These are phyloP conservation scores for Gossypium mustelinum DNA, from an alignment of 345 rosid genomes.

Conservation along the genomic window DNA sequence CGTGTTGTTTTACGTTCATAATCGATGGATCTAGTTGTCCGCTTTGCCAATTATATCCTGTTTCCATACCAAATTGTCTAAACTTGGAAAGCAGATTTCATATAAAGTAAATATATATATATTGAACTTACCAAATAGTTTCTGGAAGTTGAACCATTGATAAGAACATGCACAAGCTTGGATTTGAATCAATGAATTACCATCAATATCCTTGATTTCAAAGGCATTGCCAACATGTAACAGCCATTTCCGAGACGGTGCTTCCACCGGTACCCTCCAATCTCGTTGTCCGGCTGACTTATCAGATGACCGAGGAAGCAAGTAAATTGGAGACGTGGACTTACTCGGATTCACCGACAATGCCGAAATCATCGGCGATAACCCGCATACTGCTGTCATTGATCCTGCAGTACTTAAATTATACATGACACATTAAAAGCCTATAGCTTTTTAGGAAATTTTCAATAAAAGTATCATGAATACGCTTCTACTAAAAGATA, in stretches of 20 bases:
- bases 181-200: slow-evolving; percentile 48
- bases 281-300: slow-evolving; percentile 37
- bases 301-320: slow-evolving; percentile 57
- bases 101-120: too few species aligned
- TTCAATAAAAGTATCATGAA: too few species aligned
- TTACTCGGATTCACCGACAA: slow-evolving; percentile 73
- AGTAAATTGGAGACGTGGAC: slow-evolving; percentile 64
- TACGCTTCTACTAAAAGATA: too few species aligned
- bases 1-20: slow-evolving; percentile 49
- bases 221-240: slow-evolving; percentile 76
- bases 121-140: slow-evolving; percentile 53
- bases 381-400: slow-evolving; percentile 62
- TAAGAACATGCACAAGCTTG: slow-evolving; percentile 73
- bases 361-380: slow-evolving; percentile 89
- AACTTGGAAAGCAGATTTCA: too few species aligned
- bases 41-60: slow-evolving; percentile 83
- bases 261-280: slow-evolving; percentile 72
- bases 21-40: slow-evolving; percentile 67
- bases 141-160: slow-evolving; percentile 83
- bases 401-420: slow-evolving; percentile 63
- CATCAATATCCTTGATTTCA: slow-evolving; percentile 36
- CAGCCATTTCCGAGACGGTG: slow-evolving; percentile 72
- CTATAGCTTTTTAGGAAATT: background rate
- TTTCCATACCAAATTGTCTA: background rate
- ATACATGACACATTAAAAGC: background rate